Evolutionary conservation across 139 green algal species (phyloP), one percentile per base, ranked within the genome.

Genomic region (Diplosphaera chodatii): DNA sequence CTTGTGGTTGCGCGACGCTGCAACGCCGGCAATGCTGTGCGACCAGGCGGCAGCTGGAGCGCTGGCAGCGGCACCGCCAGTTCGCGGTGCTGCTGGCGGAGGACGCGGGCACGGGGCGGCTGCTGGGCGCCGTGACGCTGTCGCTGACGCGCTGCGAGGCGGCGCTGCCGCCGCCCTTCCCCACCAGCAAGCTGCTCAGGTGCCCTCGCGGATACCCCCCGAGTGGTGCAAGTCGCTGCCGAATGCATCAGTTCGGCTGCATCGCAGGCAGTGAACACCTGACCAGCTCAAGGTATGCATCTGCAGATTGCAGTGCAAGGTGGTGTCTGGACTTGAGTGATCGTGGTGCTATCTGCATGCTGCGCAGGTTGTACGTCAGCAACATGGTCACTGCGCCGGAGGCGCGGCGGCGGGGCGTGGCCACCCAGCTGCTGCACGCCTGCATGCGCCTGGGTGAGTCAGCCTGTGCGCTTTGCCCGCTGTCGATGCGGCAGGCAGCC

Each of bases 91-190:
- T 80, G 16, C 40, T 80, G 25, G 74, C 74, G 0, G 32, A 79
- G 27, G 76, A 80, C 13, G 22, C 31, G 1, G 4, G 1, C 4
- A 76, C 30, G n/a, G 31, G 37, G 16, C n/a, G 69, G 69, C 37
- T 85, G 28, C 33, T 84, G 18, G 74, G 80, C 31, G 63, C 30
- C 29, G 80, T 68, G 15, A 67, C 80, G 1, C 29, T 90, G 22
- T 80, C 70, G n/a, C 63, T 86, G 40, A 67, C 79, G 77, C 76
- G 77, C 25, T 55, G 74, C 0, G 86, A 92, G 74, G 84, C 86
- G 0, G 63, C 72, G 66, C 84, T 91, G 59, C 86, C 86, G 21
- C 81, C 86, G 28, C 86, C 86, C 31, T 88, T 92, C 69, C 86
- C 86, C 40, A 82, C 68, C 62, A 77, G 20, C 40, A 74, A 72